Evolutionary conservation across 306 rosid species (phyloP).

Genomic region (Rubus idaeus): DNA sequence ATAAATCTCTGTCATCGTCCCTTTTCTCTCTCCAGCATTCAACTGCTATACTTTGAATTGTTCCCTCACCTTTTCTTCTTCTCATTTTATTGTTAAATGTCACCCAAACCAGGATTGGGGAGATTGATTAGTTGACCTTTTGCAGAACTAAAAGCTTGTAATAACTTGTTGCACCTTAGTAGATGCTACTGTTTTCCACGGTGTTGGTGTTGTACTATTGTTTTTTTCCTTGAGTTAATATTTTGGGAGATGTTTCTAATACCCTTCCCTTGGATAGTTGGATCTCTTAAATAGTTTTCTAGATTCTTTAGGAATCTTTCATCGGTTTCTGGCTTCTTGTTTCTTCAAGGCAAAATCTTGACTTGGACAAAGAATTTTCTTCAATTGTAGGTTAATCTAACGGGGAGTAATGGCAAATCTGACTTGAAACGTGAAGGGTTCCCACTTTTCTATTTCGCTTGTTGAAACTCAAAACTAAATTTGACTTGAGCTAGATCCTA

Average conservation of each 20-base stretch:
- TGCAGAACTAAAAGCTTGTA: neutral
- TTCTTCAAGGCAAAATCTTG: neutral
- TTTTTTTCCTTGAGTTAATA: neutral
- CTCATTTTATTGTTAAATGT: neutral
- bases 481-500: neutral
- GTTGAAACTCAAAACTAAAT: neutral
- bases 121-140: neutral
- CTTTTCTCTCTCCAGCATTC: neutral
- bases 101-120: neutral
- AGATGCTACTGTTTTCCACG: neutral
- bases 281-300: no score
- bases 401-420: neutral
- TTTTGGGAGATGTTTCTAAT: neutral
- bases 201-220: neutral
- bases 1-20: neutral
- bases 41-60: no score
- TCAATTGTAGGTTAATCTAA: neutral
- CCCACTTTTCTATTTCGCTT: no score
- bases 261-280: neutral
- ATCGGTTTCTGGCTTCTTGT: no score
- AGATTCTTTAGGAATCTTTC: no score
- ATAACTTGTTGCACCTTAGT: neutral
- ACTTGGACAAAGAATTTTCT: neutral
- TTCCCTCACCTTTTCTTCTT: neutral
- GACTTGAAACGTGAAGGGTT: neutral